Base-by-base conservation (phyloP, 139 green algal species). In the Micractinium conductrix region DNA sequence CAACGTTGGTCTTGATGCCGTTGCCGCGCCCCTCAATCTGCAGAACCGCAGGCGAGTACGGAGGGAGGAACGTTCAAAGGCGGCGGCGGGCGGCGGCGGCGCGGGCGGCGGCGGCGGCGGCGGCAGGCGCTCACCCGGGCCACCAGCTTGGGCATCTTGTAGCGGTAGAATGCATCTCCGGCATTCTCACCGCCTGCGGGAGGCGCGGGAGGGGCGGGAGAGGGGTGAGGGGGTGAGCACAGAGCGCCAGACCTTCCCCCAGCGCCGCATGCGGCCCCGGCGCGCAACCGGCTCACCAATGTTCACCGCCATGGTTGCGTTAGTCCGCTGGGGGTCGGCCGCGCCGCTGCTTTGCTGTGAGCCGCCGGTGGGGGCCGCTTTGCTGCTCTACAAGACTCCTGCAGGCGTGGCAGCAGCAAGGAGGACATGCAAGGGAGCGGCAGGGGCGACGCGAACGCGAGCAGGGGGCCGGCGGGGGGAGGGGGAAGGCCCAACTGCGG, bases 1-100 rank as follows among this genome's bases (percentile, higher is more conserved):
- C 96, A 4, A 99, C 91, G 85, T 99, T 99, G 5, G 97, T 99
- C 81, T 99, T 99, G 90, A 99, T 99, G 85, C 97, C 97, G 85
- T 99, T 99, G 70, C 97, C 97, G 0, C 97, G 88, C 24, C 97
- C 97, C 80, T 99, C 97, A 78, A 99, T 97, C 95, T 98, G 90
- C 81, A 26, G 79, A 44, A n/a, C n/a, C n/a, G n/a, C n/a, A n/a
- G n/a, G n/a, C n/a, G n/a, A n/a, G n/a, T n/a, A n/a, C n/a, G n/a
- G n/a, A n/a, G n/a, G n/a, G n/a, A n/a, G n/a, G n/a, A n/a, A n/a
- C n/a, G n/a, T n/a, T n/a, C n/a, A n/a, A n/a, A n/a, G n/a, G 16
- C 24, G 26, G 35, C 43, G 44, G n/a, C 74, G 16, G n/a, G 33
- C 17, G 24, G 71, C n/a, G 30, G 35, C 28, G 5, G 30, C 10